These are phyloP conservation scores for Oxyria digyna DNA, from an alignment of 148 eudicot genomes.

Conservation along the genomic window DNA sequence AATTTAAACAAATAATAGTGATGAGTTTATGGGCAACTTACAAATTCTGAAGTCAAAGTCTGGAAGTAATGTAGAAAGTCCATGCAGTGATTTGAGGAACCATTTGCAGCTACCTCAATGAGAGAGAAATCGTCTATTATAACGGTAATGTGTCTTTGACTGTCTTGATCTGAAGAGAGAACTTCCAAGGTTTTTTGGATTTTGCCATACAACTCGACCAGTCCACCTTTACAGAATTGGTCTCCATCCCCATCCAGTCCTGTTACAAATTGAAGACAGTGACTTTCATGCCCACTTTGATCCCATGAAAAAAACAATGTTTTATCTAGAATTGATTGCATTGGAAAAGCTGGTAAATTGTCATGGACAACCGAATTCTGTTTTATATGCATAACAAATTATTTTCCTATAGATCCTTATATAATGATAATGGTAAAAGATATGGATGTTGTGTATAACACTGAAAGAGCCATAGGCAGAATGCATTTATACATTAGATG, in stretches of 20 bases:
- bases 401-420: neutral
- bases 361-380: neutral
- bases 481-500: neutral
- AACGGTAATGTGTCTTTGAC: conserved; percentile 23
- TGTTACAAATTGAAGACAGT: conserved; percentile 1
- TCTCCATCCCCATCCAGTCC: conserved; percentile 22
- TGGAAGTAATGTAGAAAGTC: conserved; percentile 80
- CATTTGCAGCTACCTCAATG: conserved; percentile 78
- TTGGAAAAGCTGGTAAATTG: neutral
- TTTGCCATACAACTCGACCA: conserved; percentile 52
- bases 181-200: conserved; percentile 57
- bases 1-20: neutral
- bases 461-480: neutral
- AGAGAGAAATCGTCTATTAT: conserved; percentile 81
- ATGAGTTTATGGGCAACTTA: conserved; percentile 18
- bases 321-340: neutral
- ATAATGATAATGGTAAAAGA: neutral
- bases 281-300: neutral
- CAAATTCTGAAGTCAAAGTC: conserved; percentile 57
- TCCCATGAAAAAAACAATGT: neutral
- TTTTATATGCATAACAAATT: neutral
- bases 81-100: conserved; percentile 52
- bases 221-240: conserved; percentile 23
- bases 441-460: neutral
- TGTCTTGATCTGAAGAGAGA: conserved; percentile 18